Evolutionary conservation across 352 stramenopile species (phyloP), one percentile per base, ranked within the genome.

Genomic region (Phytophthora tubulina): DNA sequence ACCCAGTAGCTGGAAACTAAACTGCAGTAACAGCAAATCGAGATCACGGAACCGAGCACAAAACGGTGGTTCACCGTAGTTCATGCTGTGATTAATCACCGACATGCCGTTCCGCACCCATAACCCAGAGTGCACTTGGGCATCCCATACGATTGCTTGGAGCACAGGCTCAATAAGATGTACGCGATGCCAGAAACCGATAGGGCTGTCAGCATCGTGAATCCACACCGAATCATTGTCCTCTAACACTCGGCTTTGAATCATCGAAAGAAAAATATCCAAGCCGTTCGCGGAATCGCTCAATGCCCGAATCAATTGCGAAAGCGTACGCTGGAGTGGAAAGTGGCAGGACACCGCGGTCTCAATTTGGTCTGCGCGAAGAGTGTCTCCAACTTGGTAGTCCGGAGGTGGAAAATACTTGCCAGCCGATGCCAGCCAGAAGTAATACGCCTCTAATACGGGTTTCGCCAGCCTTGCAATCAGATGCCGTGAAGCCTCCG

Each of bases 51-150:
- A 95, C 8, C 86, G 79, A 55, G 89, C 78, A 64, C 89, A 96
- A 63, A 94, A 96, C 15, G 87, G 87, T n/a, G 89, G 89, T 51
- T 96, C 89, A 9, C 88, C 89, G 63, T 96, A 96, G 66, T 96
- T 96, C 86, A 96, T 95, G 52, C 88, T 96, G 66, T 96, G 89
- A 59, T 94, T 96, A 32, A 95, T 80, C 41, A 96, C 86, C 5
- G 86, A 90, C 67, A 91, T 86, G 1, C 89, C 89, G 63, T 96
- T 96, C 35, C 89, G 88, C 11, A 94, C 85, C 89, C 89, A 96
- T 42, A 96, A 77, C 4, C 88, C 86, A 0, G 82, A 91, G 59
- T 96, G 89, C 1, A 96, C 89, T 68, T 96, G 87, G 14, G 89
- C 83, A 59, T 96, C 89, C 89, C 89, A 96, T n/a, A 96, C 86